Conservation (phyloP, 345 rosid genomes). For the Kernera saxatilis region DNA sequence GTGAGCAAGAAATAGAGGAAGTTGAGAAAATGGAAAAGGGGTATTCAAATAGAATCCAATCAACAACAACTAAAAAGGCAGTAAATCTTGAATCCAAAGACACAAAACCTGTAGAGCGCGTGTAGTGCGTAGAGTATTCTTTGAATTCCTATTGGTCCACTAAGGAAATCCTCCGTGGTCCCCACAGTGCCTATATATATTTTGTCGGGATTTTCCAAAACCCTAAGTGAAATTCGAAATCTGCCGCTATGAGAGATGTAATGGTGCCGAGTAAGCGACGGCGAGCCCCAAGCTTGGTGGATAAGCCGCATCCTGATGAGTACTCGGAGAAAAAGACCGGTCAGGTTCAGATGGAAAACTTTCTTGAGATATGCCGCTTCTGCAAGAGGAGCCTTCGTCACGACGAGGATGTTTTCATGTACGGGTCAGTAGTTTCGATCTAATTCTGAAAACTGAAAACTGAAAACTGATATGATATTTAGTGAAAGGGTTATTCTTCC, state of each 20-base stretch:
- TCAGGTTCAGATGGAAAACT: background rate
- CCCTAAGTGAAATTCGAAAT: background rate
- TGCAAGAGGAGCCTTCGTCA: conserved; percentile 1
- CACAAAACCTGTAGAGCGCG: too few relatives aligned
- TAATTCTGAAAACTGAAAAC: too few relatives aligned
- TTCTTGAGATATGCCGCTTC: conserved; percentile 5
- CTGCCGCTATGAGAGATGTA: background rate
- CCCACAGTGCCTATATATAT: background rate
- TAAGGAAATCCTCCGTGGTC: background rate
- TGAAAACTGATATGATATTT: too few relatives aligned
- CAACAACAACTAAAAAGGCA: too few relatives aligned
- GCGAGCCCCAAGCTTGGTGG: background rate
- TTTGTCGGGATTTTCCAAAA: background rate
- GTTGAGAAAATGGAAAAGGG: too few relatives aligned
- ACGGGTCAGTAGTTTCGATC: conserved; percentile 14
- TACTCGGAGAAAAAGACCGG: background rate
- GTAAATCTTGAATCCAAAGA: too few relatives aligned
- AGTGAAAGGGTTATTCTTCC: background rate
- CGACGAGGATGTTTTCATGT: conserved; percentile 12
- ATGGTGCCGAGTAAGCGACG: conserved; percentile 3
- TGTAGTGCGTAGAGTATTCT: too few relatives aligned
- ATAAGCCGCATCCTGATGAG: background rate
- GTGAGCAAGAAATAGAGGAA: background rate
- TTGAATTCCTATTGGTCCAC: background rate
- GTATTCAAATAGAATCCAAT: too few relatives aligned